Conservation (phyloP, 148 eudicot species). For the Amaranthus cruentus region DNA sequence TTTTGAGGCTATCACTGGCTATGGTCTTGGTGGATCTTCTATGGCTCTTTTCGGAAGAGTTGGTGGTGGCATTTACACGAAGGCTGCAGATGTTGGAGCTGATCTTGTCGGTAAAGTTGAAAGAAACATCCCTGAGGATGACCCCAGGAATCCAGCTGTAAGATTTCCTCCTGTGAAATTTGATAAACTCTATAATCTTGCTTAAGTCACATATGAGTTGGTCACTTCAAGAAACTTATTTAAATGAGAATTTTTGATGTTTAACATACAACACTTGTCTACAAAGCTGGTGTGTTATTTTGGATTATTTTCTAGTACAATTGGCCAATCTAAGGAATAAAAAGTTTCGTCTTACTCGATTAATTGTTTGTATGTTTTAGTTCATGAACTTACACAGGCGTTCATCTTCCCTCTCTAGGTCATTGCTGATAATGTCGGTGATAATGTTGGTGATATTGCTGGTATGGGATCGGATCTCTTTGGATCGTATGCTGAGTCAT, state of each 20-base stretch:
- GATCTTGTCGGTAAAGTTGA: conserved; percentile 95
- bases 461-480: conserved; percentile 98
- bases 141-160: conserved; percentile 94
- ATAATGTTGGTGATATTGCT: conserved; percentile 96
- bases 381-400: background rate
- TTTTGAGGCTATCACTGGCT: conserved; percentile 87
- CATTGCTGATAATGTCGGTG: conserved; percentile 96
- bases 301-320: background rate
- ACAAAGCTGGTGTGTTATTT: background rate
- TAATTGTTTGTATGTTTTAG: no score
- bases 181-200: no score
- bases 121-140: conserved; percentile 91
- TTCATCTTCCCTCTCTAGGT: conserved; percentile 40
- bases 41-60: conserved; percentile 97
- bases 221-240: no score
- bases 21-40: conserved; percentile 95
- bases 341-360: no score
- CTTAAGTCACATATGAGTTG: no score
- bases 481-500: conserved; percentile 91
- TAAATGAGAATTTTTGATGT: background rate
- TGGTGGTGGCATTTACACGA: conserved; percentile 90
- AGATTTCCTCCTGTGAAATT: conserved; percentile 12
- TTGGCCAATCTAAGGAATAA: background rate
- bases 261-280: background rate
- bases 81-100: conserved; percentile 98